Conservation (phyloP, 1,284 basidiomycete species). For the Lentinula novae-zelandiae region DNA sequence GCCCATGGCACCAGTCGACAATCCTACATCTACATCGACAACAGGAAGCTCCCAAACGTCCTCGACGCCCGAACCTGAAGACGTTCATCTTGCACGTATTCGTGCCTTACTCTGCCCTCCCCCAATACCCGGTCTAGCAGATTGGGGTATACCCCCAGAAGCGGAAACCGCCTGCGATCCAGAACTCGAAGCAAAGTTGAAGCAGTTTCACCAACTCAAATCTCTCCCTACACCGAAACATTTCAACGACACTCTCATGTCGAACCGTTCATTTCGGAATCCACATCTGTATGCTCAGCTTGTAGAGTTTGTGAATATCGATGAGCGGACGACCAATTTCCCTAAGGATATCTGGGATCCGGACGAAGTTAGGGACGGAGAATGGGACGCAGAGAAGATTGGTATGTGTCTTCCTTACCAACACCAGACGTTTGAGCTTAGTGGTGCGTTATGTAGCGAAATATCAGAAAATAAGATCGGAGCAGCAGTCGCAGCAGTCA, state of each 20-base stretch:
- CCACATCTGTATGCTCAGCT: conserved; percentile 92
- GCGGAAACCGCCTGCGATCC: conserved; percentile 23
- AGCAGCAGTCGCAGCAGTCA: conserved; percentile 25
- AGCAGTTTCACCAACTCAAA: conserved; percentile 75
- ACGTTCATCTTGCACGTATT: conserved; percentile 47
- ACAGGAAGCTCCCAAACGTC: neutral
- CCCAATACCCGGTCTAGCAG: conserved; percentile 53
- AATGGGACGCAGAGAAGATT: conserved; percentile 69
- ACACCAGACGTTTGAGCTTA: conserved; percentile 23
- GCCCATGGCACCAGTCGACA: neutral
- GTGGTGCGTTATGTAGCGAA: conserved; percentile 31
- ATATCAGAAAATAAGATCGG: conserved; percentile 41
- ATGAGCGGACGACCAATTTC: conserved; percentile 83
- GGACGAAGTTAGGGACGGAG: conserved; percentile 44
- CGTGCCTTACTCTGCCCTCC: conserved; percentile 58
- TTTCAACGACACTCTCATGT: conserved; percentile 92
- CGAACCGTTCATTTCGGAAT: conserved; percentile 88
- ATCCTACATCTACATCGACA: neutral
- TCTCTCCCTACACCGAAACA: conserved; percentile 61
- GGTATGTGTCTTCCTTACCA: conserved; percentile 41
- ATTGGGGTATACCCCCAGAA: conserved; percentile 79
- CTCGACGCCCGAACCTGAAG: neutral
- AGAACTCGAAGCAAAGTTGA: conserved; percentile 63
- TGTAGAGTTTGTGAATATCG: conserved; percentile 87
- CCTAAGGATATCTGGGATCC: conserved; percentile 70